Evolutionary conservation across 768 basidiomycete species (phyloP).

Genomic region (Pluteus cervinus): DNA sequence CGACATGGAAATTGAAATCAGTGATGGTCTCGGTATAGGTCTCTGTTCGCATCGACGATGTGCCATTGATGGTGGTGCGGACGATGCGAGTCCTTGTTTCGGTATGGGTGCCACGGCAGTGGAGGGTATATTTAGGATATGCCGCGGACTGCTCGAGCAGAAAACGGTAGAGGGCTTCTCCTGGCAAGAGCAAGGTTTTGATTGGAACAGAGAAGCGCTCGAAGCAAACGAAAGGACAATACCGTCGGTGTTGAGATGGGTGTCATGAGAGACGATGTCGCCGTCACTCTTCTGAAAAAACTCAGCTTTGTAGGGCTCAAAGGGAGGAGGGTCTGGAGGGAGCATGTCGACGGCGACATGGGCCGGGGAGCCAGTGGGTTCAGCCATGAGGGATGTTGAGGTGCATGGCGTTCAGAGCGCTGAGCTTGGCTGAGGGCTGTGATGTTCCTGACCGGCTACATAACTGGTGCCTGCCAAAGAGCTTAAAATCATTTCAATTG

Average conservation of each 20-base stretch:
- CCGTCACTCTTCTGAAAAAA: slow-evolving; percentile 43
- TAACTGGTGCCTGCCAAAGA: too few species aligned
- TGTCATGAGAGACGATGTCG: slow-evolving; percentile 64
- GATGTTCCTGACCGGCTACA: too few species aligned
- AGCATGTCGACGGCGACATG: slow-evolving; percentile 10
- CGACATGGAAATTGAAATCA: slow-evolving; percentile 68
- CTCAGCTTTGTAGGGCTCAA: slow-evolving; percentile 58
- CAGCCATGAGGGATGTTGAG: background rate
- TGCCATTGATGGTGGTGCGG: slow-evolving; percentile 26
- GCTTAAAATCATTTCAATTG: too few species aligned
- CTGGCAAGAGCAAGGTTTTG: slow-evolving; percentile 24
- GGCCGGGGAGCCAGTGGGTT: too few species aligned
- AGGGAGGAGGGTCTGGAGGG: slow-evolving; percentile 43
- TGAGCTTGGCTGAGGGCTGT: background rate
- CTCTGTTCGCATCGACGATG: slow-evolving; percentile 32
- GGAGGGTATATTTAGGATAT: slow-evolving; percentile 40
- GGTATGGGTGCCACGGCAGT: slow-evolving; percentile 47
- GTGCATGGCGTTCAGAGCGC: background rate
- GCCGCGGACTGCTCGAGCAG: slow-evolving; percentile 48
- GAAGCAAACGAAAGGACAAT: slow-evolving; percentile 5
- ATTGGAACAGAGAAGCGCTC: slow-evolving; percentile 2
- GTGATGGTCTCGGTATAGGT: slow-evolving; percentile 51
- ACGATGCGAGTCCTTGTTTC: slow-evolving; percentile 49
- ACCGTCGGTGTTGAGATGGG: slow-evolving; percentile 63
- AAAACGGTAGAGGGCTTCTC: slow-evolving; percentile 70